A percentile compares a stretch with the other conserved stretches of the same genome.
These are phyloP conservation scores for Alternaria viburni DNA, from an alignment of 2,329 filamentous ascomycete genomes.

Conservation along the genomic window DNA sequence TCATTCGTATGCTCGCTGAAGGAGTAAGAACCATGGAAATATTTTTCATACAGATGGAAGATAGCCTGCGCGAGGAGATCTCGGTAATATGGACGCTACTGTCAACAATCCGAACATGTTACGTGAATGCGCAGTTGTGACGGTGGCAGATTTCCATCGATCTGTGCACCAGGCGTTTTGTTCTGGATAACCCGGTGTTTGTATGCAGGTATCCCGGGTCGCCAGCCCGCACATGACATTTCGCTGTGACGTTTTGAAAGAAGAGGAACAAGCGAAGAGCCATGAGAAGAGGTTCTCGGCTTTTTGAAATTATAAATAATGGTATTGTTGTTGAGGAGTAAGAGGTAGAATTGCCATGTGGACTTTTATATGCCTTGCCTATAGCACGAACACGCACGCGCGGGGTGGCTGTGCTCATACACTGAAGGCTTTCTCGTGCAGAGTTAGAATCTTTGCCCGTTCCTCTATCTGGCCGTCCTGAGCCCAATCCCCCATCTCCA, in stretches of 20 bases:
- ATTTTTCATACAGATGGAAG: not conserved
- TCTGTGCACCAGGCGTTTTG: not conserved
- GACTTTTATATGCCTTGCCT: not conserved
- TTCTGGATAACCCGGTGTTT: not conserved
- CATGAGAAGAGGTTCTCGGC: too few relatives aligned
- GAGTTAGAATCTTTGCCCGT: not conserved
- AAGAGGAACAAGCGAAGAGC: too few relatives aligned
- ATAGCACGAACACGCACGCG: not conserved
- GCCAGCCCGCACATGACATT: not conserved
- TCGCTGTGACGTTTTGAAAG: not conserved
- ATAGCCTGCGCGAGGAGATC: not conserved
- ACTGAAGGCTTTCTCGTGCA: conserved; percentile 9
- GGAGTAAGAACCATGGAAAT: not conserved
- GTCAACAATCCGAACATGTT: not conserved
- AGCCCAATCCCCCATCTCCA: conserved; percentile 40
- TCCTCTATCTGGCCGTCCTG: conserved; percentile 2
- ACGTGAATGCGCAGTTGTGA: not conserved
- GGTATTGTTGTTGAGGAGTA: not conserved
- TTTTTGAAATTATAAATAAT: not conserved
- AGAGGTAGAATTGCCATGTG: too few relatives aligned
- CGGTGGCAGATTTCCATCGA: not conserved
- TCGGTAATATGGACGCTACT: not conserved
- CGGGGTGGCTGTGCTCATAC: not conserved
- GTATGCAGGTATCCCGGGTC: not conserved
- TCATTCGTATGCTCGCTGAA: not conserved